Evolutionary conservation across 805 yeast genomes (phyloP).

Genomic region (Kluyveromyces nonfermentans): DNA sequence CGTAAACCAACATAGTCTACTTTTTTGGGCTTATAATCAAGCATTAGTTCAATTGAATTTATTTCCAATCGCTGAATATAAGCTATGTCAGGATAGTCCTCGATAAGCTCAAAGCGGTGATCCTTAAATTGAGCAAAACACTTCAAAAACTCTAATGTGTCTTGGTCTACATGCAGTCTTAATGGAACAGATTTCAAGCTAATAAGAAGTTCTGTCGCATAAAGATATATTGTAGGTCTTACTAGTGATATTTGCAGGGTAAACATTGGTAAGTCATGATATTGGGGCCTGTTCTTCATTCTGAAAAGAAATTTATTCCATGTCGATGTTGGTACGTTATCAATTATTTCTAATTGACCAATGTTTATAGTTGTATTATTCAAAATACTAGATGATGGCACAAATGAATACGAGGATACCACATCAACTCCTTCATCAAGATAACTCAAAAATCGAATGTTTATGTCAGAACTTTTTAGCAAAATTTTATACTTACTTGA

Average conservation of each 20-base stretch:
- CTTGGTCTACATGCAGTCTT: constrained; percentile 84
- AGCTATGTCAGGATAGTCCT: constrained; percentile 49
- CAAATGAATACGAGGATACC: neutral
- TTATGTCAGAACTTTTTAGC: constrained; percentile 47
- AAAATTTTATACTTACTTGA: constrained; percentile 52
- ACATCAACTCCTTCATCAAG: constrained; percentile 34
- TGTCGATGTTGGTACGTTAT: constrained; percentile 76
- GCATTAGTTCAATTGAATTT: constrained; percentile 47
- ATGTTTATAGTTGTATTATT: constrained; percentile 42
- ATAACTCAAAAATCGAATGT: constrained; percentile 36
- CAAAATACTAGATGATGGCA: constrained; percentile 33
- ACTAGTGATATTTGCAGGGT: constrained; percentile 44
- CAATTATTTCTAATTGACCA: constrained; percentile 52
- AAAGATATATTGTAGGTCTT: constrained; percentile 52
- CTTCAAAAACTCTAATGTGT: constrained; percentile 73
- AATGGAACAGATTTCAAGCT: constrained; percentile 55
- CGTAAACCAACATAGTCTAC: constrained; percentile 76
- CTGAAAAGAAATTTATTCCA: constrained; percentile 81
- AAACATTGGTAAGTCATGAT: constrained; percentile 46
- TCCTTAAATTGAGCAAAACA: constrained; percentile 80
- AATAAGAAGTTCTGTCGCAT: constrained; percentile 60
- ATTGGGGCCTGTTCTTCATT: constrained; percentile 53
- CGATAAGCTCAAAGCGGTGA: constrained; percentile 50
- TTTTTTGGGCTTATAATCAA: constrained; percentile 89
- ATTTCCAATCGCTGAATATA: constrained; percentile 64